Evolutionary conservation across 2,329 filamentous ascomycete genomes (phyloP).

Genomic region (Trichoderma sp.): DNA sequence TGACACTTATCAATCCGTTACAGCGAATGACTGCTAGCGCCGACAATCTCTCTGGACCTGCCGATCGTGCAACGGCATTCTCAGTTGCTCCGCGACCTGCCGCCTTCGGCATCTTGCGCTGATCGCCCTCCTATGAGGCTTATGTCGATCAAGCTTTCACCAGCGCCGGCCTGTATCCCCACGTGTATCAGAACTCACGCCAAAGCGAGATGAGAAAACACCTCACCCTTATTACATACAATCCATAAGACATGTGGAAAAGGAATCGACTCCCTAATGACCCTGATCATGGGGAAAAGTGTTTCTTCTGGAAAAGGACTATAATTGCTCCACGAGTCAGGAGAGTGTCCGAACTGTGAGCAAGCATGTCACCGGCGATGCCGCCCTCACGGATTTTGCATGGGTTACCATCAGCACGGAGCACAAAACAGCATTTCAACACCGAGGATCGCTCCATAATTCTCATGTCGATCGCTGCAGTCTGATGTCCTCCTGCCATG

Average conservation of each 20-base stretch:
- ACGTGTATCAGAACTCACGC: neutral
- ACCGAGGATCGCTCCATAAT: conserved; percentile 14
- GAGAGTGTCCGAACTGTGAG: too few relatives aligned
- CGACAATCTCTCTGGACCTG: conserved; percentile 1
- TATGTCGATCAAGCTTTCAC: conserved; percentile 18
- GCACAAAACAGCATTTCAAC: conserved; percentile 3
- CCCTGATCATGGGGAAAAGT: too few relatives aligned
- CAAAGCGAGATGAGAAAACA: too few relatives aligned
- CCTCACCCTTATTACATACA: too few relatives aligned
- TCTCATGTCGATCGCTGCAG: conserved; percentile 14
- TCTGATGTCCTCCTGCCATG: neutral
- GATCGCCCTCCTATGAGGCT: conserved; percentile 3
- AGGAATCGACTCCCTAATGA: too few relatives aligned
- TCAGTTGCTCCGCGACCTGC: neutral
- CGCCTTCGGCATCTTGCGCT: conserved; percentile 7
- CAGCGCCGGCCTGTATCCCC: too few relatives aligned
- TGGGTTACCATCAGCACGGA: neutral
- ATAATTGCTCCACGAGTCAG: too few relatives aligned
- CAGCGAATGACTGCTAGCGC: neutral
- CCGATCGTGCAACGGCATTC: neutral
- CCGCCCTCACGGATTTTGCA: neutral
- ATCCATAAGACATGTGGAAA: too few relatives aligned
- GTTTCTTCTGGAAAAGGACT: too few relatives aligned
- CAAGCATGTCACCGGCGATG: neutral
- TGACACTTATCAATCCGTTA: neutral